phyloP scores from a whole-genome alignment of 345 rosid species.

The Isatis tinctoria region DNA sequence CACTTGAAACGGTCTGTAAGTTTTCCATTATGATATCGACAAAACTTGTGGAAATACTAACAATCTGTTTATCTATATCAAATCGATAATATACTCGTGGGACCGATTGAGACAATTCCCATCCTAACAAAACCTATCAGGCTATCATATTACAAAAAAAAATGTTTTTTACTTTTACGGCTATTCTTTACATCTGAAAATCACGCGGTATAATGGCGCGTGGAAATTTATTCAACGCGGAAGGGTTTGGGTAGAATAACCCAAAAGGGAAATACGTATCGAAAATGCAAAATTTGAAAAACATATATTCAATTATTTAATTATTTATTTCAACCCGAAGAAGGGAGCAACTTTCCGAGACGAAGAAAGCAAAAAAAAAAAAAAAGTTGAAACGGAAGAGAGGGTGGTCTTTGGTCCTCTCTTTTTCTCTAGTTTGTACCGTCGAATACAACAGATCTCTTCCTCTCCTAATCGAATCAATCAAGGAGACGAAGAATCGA shows the following conservation, averaged over 20 bases:
- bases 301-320: not conserved
- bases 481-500: not conserved
- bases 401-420: constrained; percentile 26
- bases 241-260: not conserved
- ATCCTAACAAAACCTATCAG: too few relatives aligned
- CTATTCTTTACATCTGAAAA: too few relatives aligned
- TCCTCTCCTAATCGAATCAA: not conserved
- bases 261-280: not conserved
- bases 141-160: too few relatives aligned
- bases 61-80: too few relatives aligned
- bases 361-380: constrained; percentile 13
- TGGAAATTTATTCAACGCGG: not conserved
- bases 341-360: constrained; percentile 7
- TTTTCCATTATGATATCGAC: too few relatives aligned
- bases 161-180: too few relatives aligned
- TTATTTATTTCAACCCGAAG: not conserved
- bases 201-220: too few relatives aligned
- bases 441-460: constrained; percentile 25
- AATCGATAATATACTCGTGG: too few relatives aligned
- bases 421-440: constrained; percentile 23
- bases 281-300: not conserved
- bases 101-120: too few relatives aligned
- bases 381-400: constrained; percentile 30
- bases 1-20: too few relatives aligned
- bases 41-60: too few relatives aligned